Evolutionary conservation across 306 rosid species (phyloP).

Genomic region (Gleditsia sinensis): DNA sequence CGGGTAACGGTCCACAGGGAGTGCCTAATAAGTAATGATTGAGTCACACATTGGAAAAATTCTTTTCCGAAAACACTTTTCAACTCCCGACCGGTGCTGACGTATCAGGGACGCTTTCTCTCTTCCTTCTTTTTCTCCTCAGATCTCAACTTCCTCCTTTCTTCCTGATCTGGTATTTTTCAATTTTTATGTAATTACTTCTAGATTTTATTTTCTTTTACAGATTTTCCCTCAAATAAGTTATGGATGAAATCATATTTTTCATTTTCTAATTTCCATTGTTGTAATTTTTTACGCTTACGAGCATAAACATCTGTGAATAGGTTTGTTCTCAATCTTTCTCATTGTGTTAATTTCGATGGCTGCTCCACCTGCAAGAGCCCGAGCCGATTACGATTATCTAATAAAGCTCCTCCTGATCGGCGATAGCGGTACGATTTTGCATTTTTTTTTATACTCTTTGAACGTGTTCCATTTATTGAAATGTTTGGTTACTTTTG

Average conservation of each 20-base stretch:
- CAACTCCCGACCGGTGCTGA: conserved; percentile 66
- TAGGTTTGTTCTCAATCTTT: conserved; percentile 24
- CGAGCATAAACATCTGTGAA: not conserved
- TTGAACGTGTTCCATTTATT: not conserved
- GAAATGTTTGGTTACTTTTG: not conserved
- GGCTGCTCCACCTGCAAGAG: conserved; percentile 94
- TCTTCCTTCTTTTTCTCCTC: conserved; percentile 27
- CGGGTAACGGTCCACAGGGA: not conserved
- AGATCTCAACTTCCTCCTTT: conserved; percentile 50
- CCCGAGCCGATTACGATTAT: conserved; percentile 96
- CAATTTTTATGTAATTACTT: not conserved
- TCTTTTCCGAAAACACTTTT: conserved; percentile 22
- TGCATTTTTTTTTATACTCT: not conserved
- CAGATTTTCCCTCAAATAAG: not conserved
- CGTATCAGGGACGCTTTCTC: conserved; percentile 46
- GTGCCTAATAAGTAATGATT: not conserved
- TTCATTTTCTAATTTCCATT: not conserved
- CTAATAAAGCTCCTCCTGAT: conserved; percentile 93
- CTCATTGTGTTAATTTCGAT: conserved; percentile 36
- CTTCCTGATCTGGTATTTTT: conserved; percentile 36
- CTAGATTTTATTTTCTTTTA: not conserved
- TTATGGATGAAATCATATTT: not conserved
- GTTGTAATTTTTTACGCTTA: not conserved
- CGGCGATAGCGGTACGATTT: conserved; percentile 87
- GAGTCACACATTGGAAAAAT: not conserved